These are phyloP conservation scores for Parascedosporium putredinis DNA, from an alignment of 2,329 filamentous ascomycete genomes.

Conservation along the genomic window DNA sequence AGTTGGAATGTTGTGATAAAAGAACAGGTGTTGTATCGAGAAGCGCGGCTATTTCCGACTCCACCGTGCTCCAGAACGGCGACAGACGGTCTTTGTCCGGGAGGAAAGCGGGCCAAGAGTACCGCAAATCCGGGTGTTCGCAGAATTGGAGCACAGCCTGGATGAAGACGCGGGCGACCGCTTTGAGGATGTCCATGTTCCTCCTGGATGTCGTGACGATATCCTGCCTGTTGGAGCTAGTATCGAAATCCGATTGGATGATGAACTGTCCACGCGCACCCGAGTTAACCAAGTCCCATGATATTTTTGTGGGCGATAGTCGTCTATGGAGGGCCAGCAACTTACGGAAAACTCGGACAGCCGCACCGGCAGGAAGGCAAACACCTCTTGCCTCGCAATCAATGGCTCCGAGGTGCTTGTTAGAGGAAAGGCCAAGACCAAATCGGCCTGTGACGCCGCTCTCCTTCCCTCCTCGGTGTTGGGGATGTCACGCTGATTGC, in stretches of 20 bases:
- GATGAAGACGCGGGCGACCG: background rate
- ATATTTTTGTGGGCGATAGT: constrained; percentile 17
- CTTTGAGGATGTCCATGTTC: constrained; percentile 23
- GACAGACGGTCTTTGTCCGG: background rate
- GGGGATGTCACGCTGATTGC: no score
- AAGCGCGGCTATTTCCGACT: background rate
- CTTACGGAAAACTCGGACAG: background rate
- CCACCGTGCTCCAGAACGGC: background rate
- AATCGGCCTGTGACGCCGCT: background rate
- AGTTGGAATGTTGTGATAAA: no score
- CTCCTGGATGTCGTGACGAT: constrained; percentile 25
- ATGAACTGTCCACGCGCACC: no score
- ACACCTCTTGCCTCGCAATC: background rate
- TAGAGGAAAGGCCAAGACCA: background rate
- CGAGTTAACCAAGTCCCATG: no score
- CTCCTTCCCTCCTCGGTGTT: background rate
- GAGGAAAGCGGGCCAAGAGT: background rate
- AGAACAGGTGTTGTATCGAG: background rate
- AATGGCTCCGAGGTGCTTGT: background rate
- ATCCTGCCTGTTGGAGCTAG: constrained; percentile 32
- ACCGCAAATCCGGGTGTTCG: background rate
- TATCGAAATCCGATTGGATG: constrained; percentile 40
- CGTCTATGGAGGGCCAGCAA: background rate
- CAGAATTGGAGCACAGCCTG: background rate
- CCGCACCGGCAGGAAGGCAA: background rate